Conservation (phyloP, 164 flowering plant species). For the Houttuynia cordata region DNA sequence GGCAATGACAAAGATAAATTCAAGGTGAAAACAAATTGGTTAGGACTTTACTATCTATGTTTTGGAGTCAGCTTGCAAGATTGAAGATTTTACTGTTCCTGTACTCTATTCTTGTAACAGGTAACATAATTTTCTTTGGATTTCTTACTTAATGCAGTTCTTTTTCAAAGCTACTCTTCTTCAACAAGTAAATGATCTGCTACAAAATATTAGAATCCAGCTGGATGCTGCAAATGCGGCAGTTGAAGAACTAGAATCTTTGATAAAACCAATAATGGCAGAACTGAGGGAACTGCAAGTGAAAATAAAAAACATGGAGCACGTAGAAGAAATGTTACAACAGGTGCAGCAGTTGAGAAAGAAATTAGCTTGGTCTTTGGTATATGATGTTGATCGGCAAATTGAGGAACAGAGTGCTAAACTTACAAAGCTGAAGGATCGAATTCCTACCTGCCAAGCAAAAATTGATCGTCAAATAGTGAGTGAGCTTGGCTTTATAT, state of each 20-base stretch:
- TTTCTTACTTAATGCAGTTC: conserved; percentile 36
- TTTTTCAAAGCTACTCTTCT: conserved; percentile 96
- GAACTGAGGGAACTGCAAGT: conserved; percentile 62
- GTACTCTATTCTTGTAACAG: not conserved
- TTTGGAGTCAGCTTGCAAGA: not conserved
- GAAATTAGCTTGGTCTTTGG: conserved; percentile 92
- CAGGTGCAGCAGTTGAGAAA: conserved; percentile 47
- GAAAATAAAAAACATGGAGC: conserved; percentile 79
- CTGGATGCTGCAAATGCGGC: conserved; percentile 38
- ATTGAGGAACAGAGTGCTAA: conserved; percentile 32
- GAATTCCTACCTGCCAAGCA: conserved; percentile 66
- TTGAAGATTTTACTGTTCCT: not conserved
- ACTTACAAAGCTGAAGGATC: conserved; percentile 57
- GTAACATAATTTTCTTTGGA: no score
- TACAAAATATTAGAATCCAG: conserved; percentile 29
- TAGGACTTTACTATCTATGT: not conserved
- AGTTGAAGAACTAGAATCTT: conserved; percentile 48
- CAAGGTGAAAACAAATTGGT: conserved; percentile 35
- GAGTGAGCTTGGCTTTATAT: conserved; percentile 9
- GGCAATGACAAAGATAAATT: conserved; percentile 93
- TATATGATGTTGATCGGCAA: conserved; percentile 56
- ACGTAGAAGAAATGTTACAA: conserved; percentile 72
- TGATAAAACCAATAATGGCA: conserved; percentile 50
- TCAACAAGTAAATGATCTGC: conserved; percentile 71
- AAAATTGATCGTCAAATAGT: conserved; percentile 56